Conservation (phyloP, 768 basidiomycete species). For the Pisolithus sp. region DNA sequence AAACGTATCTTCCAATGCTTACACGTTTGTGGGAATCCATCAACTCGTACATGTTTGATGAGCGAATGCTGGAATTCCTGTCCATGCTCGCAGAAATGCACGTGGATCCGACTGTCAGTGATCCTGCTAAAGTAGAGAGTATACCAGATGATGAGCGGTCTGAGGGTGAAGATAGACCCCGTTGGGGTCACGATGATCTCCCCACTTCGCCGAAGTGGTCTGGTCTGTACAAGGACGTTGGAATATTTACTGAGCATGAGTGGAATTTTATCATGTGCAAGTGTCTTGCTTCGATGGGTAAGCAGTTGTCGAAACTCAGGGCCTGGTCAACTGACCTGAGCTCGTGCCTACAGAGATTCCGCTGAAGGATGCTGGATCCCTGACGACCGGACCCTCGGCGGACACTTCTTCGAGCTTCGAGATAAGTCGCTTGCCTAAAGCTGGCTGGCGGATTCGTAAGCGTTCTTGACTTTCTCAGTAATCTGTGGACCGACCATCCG, state of each 20-base stretch:
- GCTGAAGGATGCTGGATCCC: conserved; percentile 64
- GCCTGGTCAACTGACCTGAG: conserved; percentile 3
- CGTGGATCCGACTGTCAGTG: conserved; percentile 66
- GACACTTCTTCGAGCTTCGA: conserved; percentile 21
- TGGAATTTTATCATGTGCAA: conserved; percentile 82
- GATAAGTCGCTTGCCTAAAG: conserved; percentile 45
- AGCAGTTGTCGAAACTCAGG: neutral
- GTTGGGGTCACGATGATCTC: conserved; percentile 31
- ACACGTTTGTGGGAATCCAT: conserved; percentile 78
- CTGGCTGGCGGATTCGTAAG: conserved; percentile 54
- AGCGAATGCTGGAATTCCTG: conserved; percentile 65
- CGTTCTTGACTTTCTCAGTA: neutral
- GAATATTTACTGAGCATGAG: conserved; percentile 82
- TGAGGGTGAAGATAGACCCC: conserved; percentile 49
- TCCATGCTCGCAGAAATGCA: conserved; percentile 70
- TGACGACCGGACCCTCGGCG: conserved; percentile 69
- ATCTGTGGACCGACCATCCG: neutral
- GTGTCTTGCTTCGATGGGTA: conserved; percentile 76
- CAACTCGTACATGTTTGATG: conserved; percentile 68
- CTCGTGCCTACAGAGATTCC: conserved; percentile 50
- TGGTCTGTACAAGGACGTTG: conserved; percentile 56
- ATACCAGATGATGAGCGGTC: conserved; percentile 52
- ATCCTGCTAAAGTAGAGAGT: conserved; percentile 59
- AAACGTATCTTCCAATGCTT: conserved; percentile 63
- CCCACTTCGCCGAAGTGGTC: neutral